Base-by-base conservation (phyloP, 2,329 filamentous ascomycete species). In the Arthrinium puccinioides region DNA sequence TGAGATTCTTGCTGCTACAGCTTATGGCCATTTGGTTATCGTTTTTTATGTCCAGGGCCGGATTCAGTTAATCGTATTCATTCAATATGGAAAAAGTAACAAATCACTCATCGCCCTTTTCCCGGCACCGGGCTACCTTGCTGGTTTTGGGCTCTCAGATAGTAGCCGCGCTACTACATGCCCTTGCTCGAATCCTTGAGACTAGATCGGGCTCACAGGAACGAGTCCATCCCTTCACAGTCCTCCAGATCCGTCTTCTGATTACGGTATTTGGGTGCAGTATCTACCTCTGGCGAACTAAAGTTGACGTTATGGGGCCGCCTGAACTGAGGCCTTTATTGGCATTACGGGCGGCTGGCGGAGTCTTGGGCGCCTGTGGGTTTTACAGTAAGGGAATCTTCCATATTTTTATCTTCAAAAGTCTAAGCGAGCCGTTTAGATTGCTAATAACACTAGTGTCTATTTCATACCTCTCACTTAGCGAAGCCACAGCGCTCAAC, bases 401-500 rank as follows among this genome's bases (percentile, higher is more conserved):
- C n/a, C n/a, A n/a, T n/a, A n/a, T n/a, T n/a, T n/a, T n/a, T n/a
- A n/a, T n/a, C n/a, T n/a, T n/a, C n/a, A n/a, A n/a, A n/a, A n/a
- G n/a, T n/a, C n/a, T n/a, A n/a, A n/a, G n/a, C n/a, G n/a, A n/a
- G n/a, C n/a, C n/a, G n/a, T n/a, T n/a, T n/a, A n/a, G 29, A 11
- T 18, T 4, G 29, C 18, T 18, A 18, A 4, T 18, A 13, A 32
- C 18, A 15, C 13, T 19, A 35, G 32, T 35, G 23, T 35, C 32
- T 7, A 35, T 35, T 8, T 24, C 32, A 6, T 27, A 35, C 13
- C 21, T 35, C 9, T 35, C 32, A 10, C 32, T 35, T 10, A 27
- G 32, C 23, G 32, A 35, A 27, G 32, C 32, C 4, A 35, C 32
- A 15, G 32, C 32, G 14, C 32, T 35, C 32, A 35, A 35, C 16